Conservation (phyloP, 2,329 filamentous ascomycete species). For the Salinomyces thailandicus region DNA sequence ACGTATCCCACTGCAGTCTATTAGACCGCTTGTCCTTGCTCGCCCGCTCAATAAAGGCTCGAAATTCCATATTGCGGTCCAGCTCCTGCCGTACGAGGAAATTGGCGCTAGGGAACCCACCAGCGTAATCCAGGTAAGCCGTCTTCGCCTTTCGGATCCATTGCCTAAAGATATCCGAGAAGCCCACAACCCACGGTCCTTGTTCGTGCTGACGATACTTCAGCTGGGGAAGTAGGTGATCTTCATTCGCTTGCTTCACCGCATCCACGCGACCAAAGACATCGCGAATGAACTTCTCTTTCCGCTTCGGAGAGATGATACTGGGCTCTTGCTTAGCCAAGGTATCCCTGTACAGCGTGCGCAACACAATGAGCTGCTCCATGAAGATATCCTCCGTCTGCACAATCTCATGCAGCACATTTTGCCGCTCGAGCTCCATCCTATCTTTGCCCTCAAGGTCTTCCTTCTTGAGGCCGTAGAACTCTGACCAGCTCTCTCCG, state of each 20-base stretch:
- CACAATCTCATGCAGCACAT: conserved; percentile 90
- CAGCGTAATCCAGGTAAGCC: conserved; percentile 86
- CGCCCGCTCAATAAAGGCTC: conserved; percentile 71
- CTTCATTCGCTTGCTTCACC: conserved; percentile 84
- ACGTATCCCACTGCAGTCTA: conserved; percentile 87
- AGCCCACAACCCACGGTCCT: conserved; percentile 85
- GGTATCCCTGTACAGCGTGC: conserved; percentile 74
- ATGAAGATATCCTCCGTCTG: conserved; percentile 88
- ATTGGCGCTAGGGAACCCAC: conserved; percentile 72
- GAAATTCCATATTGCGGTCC: conserved; percentile 75
- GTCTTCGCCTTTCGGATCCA: conserved; percentile 91
- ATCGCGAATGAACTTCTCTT: conserved; percentile 67
- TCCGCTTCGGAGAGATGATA: conserved; percentile 67
- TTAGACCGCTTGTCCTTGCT: conserved; percentile 68
- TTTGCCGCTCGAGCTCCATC: conserved; percentile 88
- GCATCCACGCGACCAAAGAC: conserved; percentile 88
- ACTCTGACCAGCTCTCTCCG: conserved; percentile 73
- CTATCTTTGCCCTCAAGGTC: conserved; percentile 59
- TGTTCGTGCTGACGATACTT: conserved; percentile 97
- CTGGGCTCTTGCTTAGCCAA: conserved; percentile 62
- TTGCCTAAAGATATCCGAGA: conserved; percentile 94
- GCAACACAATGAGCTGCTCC: conserved; percentile 75
- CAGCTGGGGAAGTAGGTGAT: conserved; percentile 80
- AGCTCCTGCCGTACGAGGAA: conserved; percentile 76
- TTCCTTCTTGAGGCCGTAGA: conserved; percentile 74